These are phyloP conservation scores for Epichloe typhina DNA, from an alignment of 2,329 filamentous ascomycete genomes.

Conservation along the genomic window DNA sequence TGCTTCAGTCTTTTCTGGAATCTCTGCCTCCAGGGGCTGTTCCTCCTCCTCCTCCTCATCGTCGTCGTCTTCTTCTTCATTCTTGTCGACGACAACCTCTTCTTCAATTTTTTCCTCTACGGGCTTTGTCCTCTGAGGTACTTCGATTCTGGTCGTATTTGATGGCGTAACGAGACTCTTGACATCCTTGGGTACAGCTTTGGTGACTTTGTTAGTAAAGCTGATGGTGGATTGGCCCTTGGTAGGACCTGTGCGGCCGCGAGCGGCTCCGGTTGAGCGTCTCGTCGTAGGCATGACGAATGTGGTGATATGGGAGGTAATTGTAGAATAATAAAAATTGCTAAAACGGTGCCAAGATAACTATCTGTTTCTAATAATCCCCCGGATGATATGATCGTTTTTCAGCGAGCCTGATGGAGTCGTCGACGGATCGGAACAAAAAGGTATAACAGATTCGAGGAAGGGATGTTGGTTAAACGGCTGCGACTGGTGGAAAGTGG, in stretches of 20 bases:
- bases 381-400: too few relatives aligned
- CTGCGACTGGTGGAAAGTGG: neutral
- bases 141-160: slow-evolving; percentile 22
- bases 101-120: slow-evolving; percentile 7
- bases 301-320: neutral
- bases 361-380: too few relatives aligned
- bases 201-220: slow-evolving; percentile 45
- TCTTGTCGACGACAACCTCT: slow-evolving; percentile 12
- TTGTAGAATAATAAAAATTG: neutral
- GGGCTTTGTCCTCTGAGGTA: slow-evolving; percentile 12
- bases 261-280: slow-evolving; percentile 30
- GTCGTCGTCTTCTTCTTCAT: slow-evolving; percentile 13
- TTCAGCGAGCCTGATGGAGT: too few relatives aligned
- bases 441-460: neutral
- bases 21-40: slow-evolving; percentile 16
- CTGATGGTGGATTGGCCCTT: slow-evolving; percentile 43
- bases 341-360: too few relatives aligned
- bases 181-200: slow-evolving; percentile 32
- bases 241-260: slow-evolving; percentile 21
- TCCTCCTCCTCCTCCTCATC: slow-evolving; percentile 14
- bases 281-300: slow-evolving; percentile 35
- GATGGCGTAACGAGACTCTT: slow-evolving; percentile 28
- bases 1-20: slow-evolving; percentile 31
- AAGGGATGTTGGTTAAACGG: neutral
- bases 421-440: neutral